Base-by-base conservation (phyloP, 2,329 filamentous ascomycete species). In the Thelonectria olida region DNA sequence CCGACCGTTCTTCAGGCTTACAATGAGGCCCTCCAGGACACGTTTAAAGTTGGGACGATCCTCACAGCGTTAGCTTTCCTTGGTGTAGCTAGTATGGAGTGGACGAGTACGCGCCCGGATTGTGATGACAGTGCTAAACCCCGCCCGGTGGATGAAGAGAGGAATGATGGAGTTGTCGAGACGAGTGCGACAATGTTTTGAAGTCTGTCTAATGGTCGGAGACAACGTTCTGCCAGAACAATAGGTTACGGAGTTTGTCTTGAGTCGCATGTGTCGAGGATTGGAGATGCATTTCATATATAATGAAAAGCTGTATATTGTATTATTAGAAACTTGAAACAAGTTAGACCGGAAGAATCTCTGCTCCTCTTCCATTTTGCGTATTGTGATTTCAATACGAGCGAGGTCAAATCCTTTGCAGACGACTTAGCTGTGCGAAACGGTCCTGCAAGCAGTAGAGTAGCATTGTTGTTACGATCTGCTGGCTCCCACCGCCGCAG, bases 301-400 rank as follows among this genome's bases (percentile, higher is more conserved):
- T n/a, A n/a, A n/a, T n/a, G n/a, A n/a, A n/a, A n/a, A n/a, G n/a
- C n/a, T n/a, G n/a, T n/a, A n/a, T n/a, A n/a, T n/a, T n/a, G n/a
- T n/a, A n/a, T n/a, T n/a, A n/a, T n/a, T n/a, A n/a, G n/a, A n/a
- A n/a, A n/a, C n/a, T n/a, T n/a, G n/a, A n/a, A n/a, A n/a, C n/a
- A n/a, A n/a, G n/a, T n/a, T n/a, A n/a, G n/a, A n/a, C n/a, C n/a
- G n/a, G n/a, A n/a, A n/a, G n/a, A n/a, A n/a, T n/a, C n/a, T n/a
- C n/a, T n/a, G n/a, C n/a, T n/a, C n/a, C n/a, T n/a, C n/a, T n/a
- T n/a, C n/a, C n/a, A 48, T 31, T 48, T 48, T 9, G 45, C 45
- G 45, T 31, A 48, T 48, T 31, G 45, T 15, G 75, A 71, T 58
- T 66, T 72, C 48, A 72, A 65, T 3, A 72, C 34, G 44, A 54